phyloP scores from a whole-genome alignment of 768 basidiomycete genomes.

The Tulasnella sp. region DNA sequence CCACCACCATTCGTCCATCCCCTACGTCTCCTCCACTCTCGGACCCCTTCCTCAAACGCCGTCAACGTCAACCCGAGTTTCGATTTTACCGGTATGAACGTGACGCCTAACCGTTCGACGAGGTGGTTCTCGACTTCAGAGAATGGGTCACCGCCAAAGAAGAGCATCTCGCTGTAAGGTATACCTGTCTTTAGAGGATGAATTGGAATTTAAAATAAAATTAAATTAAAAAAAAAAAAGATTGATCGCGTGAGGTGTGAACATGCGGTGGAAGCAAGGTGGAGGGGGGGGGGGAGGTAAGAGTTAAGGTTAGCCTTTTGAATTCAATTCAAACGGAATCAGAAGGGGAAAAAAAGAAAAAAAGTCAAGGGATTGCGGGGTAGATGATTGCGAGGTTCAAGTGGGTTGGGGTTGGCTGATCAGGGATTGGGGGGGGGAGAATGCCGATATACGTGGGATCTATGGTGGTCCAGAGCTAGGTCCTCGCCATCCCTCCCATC shows the following conservation, averaged over 20 bases:
- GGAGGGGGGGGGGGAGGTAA: constrained; percentile 30
- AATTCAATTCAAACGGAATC: constrained; percentile 2
- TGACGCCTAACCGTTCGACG: constrained; percentile 66
- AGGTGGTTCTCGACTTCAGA: constrained; percentile 34
- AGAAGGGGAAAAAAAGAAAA: neutral
- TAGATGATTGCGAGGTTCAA: no score
- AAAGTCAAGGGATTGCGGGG: neutral
- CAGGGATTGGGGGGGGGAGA: no score
- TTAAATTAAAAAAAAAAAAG: no score
- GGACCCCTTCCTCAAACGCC: constrained; percentile 61
- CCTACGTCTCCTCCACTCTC: constrained; percentile 46
- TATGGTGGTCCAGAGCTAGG: neutral
- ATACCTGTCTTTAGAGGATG: constrained; percentile 63
- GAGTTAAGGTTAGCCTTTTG: constrained; percentile 69
- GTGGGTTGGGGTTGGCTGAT: no score
- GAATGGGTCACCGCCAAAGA: constrained; percentile 56
- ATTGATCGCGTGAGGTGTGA: constrained; percentile 30
- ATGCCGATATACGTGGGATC: no score
- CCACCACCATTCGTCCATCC: constrained; percentile 17
- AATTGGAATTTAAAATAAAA: no score
- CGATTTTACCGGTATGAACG: constrained; percentile 54
- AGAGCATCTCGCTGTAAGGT: constrained; percentile 66
- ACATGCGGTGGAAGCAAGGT: neutral
- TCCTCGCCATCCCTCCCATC: constrained; percentile 46
- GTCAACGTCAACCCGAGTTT: constrained; percentile 44